These are phyloP conservation scores for Anisogramma anomala DNA, from an alignment of 2,329 filamentous ascomycete genomes.

Conservation along the genomic window DNA sequence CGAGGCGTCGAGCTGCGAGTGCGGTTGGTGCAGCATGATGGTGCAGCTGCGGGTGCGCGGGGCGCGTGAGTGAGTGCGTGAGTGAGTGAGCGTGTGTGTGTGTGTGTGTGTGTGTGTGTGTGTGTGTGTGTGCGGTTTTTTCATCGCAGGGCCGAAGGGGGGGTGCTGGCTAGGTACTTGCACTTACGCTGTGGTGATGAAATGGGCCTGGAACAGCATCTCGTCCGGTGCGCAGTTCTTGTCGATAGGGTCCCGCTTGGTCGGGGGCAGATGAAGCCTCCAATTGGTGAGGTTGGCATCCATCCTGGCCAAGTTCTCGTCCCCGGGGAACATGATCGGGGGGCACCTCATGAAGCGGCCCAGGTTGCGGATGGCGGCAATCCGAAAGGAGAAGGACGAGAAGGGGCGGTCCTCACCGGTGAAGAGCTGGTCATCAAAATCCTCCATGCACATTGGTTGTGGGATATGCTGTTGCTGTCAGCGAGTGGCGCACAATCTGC, in stretches of 20 bases:
- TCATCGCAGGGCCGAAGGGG: slow-evolving; percentile 14
- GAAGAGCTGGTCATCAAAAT: slow-evolving; percentile 70
- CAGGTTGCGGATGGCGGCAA: slow-evolving; percentile 69
- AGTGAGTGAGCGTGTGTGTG: too few relatives aligned
- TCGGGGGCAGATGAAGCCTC: slow-evolving; percentile 64
- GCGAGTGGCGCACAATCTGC: slow-evolving; percentile 1
- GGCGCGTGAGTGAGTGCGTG: too few relatives aligned
- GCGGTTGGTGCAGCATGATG: slow-evolving; percentile 69
- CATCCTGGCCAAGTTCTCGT: slow-evolving; percentile 40
- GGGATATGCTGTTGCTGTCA: slow-evolving; percentile 38
- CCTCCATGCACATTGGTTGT: slow-evolving; percentile 50
- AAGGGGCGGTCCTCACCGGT: slow-evolving; percentile 57
- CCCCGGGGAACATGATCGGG: slow-evolving; percentile 39
- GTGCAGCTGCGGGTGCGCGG: slow-evolving; percentile 36
- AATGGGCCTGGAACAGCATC: slow-evolving; percentile 83
- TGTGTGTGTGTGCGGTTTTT: slow-evolving; percentile 9
- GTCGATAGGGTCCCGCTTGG: slow-evolving; percentile 58
- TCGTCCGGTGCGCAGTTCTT: slow-evolving; percentile 67
- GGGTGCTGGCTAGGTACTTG: too few relatives aligned
- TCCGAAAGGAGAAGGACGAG: slow-evolving; percentile 76
- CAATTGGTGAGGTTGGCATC: slow-evolving; percentile 55
- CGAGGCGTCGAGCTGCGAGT: slow-evolving; percentile 60
- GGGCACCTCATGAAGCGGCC: slow-evolving; percentile 58
- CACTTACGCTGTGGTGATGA: slow-evolving; percentile 53
- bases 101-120: too few relatives aligned